These are phyloP conservation scores for Calocybe gangraenosa DNA, from an alignment of 768 basidiomycete genomes.

Conservation along the genomic window DNA sequence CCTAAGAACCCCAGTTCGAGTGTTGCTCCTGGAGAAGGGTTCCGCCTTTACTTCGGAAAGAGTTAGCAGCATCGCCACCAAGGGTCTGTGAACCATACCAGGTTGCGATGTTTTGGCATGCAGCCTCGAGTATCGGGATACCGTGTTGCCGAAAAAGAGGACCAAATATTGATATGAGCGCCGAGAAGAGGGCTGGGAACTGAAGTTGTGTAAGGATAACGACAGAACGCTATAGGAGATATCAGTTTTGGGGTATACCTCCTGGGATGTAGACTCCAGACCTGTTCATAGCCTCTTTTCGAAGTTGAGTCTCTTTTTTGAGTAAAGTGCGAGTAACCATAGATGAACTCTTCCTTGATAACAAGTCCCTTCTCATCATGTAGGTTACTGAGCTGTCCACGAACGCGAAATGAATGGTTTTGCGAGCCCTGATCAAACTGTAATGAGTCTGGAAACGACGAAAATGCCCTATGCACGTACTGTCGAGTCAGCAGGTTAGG, in stretches of 20 bases:
- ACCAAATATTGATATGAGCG: constrained; percentile 62
- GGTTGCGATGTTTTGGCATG: constrained; percentile 78
- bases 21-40: constrained; percentile 60
- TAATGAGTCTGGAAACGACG: constrained; percentile 85
- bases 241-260: constrained; percentile 1
- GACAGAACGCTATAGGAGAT: constrained; percentile 55
- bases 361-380: constrained; percentile 28
- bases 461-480: constrained; percentile 65
- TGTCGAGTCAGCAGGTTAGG: constrained; percentile 6
- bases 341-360: constrained; percentile 62
- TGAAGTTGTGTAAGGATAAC: constrained; percentile 78
- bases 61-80: constrained; percentile 16
- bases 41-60: constrained; percentile 65
- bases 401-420: constrained; percentile 83
- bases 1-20: constrained; percentile 85
- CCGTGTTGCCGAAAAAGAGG: constrained; percentile 73
- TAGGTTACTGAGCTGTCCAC: constrained; percentile 36
- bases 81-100: constrained; percentile 52
- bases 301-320: constrained; percentile 61
- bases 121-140: constrained; percentile 76
- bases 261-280: constrained; percentile 21
- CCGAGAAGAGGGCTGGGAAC: constrained; percentile 81
- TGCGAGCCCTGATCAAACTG: constrained; percentile 83
- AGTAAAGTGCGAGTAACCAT: constrained; percentile 76
- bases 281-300: constrained; percentile 81